Evolutionary conservation across 2,329 filamentous ascomycete genomes (phyloP).

Genomic region (Phyllosticta capitalensis): DNA sequence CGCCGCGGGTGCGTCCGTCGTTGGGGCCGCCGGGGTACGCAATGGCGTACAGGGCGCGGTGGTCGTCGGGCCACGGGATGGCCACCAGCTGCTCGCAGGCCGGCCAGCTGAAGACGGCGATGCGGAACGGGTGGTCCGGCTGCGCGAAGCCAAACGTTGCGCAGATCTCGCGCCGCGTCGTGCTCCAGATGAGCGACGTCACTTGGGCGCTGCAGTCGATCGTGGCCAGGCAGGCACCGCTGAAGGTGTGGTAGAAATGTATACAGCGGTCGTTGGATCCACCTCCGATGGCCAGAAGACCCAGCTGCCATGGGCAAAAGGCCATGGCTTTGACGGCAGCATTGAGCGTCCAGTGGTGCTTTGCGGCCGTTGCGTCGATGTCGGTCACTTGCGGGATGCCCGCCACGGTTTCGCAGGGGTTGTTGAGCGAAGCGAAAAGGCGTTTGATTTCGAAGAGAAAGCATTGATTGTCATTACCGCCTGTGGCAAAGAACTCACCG

Average conservation of each 20-base stretch:
- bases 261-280: conserved; percentile 93
- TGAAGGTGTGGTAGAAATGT: conserved; percentile 84
- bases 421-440: conserved; percentile 15
- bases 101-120: conserved; percentile 93
- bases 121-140: conserved; percentile 77
- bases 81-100: conserved; percentile 76
- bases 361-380: conserved; percentile 45
- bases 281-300: conserved; percentile 79
- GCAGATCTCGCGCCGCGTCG: conserved; percentile 73
- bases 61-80: conserved; percentile 72
- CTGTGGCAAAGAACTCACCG: conserved; percentile 70
- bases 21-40: conserved; percentile 62
- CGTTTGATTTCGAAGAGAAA: conserved; percentile 62
- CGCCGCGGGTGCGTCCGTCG: conserved; percentile 29
- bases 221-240: conserved; percentile 74
- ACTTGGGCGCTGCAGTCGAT: conserved; percentile 92
- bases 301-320: conserved; percentile 89
- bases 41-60: conserved; percentile 79
- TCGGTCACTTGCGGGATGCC: conserved; percentile 17
- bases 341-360: conserved; percentile 66
- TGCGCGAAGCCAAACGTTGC: conserved; percentile 92
- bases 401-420: conserved; percentile 20
- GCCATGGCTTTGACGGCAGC: conserved; percentile 95
- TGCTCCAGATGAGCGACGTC: conserved; percentile 85
- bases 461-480: conserved; percentile 87